These are phyloP conservation scores for Pleurotus djamor DNA, from an alignment of 768 basidiomycete species.

Conservation along the genomic window DNA sequence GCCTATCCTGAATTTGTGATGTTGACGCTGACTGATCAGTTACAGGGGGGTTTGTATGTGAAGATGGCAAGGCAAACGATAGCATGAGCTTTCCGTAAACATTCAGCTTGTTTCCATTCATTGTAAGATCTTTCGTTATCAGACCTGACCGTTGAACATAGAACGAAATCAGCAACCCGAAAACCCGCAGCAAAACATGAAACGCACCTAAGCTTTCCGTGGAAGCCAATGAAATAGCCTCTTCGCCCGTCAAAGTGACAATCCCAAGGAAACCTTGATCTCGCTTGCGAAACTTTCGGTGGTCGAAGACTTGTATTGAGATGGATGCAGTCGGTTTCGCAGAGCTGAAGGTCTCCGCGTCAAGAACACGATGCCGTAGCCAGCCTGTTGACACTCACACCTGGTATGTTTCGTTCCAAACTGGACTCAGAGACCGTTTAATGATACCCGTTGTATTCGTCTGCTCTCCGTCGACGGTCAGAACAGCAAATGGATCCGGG, in stretches of 20 bases:
- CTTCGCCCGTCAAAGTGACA: conserved; percentile 51
- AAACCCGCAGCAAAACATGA: conserved; percentile 11
- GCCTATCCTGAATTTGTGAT: neutral
- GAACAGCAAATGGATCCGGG: conserved; percentile 87
- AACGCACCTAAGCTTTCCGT: conserved; percentile 41
- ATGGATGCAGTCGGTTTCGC: conserved; percentile 76
- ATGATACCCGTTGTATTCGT: conserved; percentile 74
- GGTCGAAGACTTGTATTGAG: conserved; percentile 87
- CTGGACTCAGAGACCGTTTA: conserved; percentile 65
- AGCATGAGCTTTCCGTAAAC: conserved; percentile 86
- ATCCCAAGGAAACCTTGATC: conserved; percentile 79
- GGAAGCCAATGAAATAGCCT: conserved; percentile 46
- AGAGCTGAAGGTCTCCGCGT: conserved; percentile 38
- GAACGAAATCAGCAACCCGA: conserved; percentile 13
- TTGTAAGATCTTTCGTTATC: conserved; percentile 72
- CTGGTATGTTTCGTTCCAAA: conserved; percentile 88
- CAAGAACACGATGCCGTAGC: conserved; percentile 11
- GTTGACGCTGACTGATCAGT: conserved; percentile 16
- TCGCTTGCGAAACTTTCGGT: conserved; percentile 82
- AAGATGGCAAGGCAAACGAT: conserved; percentile 40
- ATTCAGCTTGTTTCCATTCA: conserved; percentile 71
- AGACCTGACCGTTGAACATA: conserved; percentile 43
- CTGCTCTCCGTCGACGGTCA: conserved; percentile 85
- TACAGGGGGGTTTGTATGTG: conserved; percentile 23
- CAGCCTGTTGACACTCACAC: conserved; percentile 48